Evolutionary conservation across 1,139 yeast species (phyloP), one percentile per base, ranked within the genome.

Genomic region (Diutina catenulata): DNA sequence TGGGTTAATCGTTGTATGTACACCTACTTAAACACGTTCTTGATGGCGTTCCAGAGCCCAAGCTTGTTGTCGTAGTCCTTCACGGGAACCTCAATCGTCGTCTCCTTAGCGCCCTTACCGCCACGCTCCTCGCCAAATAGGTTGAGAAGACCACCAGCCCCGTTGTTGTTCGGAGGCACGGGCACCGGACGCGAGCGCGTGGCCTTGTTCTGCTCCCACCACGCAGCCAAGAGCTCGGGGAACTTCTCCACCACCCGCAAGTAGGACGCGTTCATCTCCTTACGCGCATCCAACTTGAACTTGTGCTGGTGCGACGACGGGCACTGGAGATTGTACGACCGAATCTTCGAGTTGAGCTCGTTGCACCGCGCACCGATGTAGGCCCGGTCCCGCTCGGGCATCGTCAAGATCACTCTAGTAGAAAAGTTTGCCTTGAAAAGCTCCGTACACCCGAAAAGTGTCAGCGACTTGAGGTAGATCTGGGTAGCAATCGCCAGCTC

Each of bases 301-400:
- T 78, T 77, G 43, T 88, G 86, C 1, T 93, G 74, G 1, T 76
- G 66, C 3, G 57, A 40, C 19, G 80, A 58, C 0, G 95, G 95
- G 1, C 93, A 83, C 50, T 82, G 93, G 22, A 86, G 55, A 47
- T 86, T 86, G 52, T 84, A 86, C 15, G 80, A 73, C 19, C 95
- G 59, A 16, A 86, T 68, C 1, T 66, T 60, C 39, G 63, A 68
- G 53, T 86, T 86, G 36, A 84, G 54, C 3, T 61, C 50, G 11
- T 57, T 60, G 6, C 80, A 49, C 40, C 71, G 64, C 5, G 66
- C 63, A 0, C 54, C 49, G 26, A 75, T 61, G 45, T 69, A 76
- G 14, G 47, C 47, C 22, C 15, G 13, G 16, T 36, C 35, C 5
- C 15, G 7, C n/a, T 19, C 14, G 4, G 35, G 35, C 6, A 31